Evolutionary conservation across 768 basidiomycete genomes (phyloP).

Genomic region (Pilatotrama ljubarskyi): DNA sequence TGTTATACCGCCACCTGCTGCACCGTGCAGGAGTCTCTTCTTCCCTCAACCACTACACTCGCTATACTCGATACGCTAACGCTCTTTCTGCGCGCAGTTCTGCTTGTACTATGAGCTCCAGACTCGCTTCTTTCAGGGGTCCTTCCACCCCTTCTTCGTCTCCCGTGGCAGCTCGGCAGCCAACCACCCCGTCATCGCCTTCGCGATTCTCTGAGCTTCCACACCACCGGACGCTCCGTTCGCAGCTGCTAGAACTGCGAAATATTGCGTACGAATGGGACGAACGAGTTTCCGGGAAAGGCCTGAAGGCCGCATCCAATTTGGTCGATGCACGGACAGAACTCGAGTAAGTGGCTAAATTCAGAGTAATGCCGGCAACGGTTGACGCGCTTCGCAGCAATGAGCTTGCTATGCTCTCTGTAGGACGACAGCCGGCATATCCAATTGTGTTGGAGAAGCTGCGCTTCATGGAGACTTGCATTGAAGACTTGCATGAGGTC

Average conservation of each 20-base stretch:
- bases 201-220: conserved; percentile 61
- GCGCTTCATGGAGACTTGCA: conserved; percentile 62
- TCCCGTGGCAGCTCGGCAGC: conserved; percentile 53
- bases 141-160: conserved; percentile 76
- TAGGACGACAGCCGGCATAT: conserved; percentile 52
- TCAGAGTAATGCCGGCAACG: neutral
- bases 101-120: conserved; percentile 40
- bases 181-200: conserved; percentile 47
- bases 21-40: neutral
- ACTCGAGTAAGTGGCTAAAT: conserved; percentile 63
- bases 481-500: conserved; percentile 58
- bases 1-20: neutral
- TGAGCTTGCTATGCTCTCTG: conserved; percentile 53
- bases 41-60: neutral
- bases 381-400: conserved; percentile 47
- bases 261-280: conserved; percentile 74
- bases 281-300: conserved; percentile 77
- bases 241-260: conserved; percentile 66
- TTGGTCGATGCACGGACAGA: conserved; percentile 81
- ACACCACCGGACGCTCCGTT: conserved; percentile 75
- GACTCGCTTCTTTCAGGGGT: conserved; percentile 76
- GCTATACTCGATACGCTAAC: neutral
- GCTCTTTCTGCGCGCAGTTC: conserved; percentile 1
- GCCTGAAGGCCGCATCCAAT: conserved; percentile 69
- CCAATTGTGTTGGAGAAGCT: conserved; percentile 67